phyloP scores from a whole-genome alignment of 2,329 filamentous ascomycete genomes.

The Trichoderma koningiopsis region DNA sequence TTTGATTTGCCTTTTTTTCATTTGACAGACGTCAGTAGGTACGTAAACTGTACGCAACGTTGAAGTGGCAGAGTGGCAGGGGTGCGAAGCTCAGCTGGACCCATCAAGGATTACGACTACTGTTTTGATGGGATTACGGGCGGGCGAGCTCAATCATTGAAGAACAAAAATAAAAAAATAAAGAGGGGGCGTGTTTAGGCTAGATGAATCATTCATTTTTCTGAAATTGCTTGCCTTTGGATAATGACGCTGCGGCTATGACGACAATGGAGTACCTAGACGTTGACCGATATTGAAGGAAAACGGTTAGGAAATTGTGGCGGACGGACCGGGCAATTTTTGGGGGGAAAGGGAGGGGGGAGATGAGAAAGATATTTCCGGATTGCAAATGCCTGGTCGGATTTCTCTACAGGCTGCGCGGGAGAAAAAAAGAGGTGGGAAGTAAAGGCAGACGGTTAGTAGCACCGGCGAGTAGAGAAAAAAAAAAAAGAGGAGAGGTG shows the following conservation, averaged over 20 bases:
- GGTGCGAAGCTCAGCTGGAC: not conserved
- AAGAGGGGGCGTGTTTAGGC: not conserved
- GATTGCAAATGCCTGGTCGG: not conserved
- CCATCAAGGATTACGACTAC: not conserved
- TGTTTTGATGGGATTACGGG: not conserved
- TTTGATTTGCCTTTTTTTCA: not conserved
- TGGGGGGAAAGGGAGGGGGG: not conserved
- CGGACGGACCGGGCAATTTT: not conserved
- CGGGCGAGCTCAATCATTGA: not conserved
- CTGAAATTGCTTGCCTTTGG: not conserved
- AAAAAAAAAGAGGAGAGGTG: not conserved
- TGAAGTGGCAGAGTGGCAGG: not conserved
- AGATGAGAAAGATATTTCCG: not conserved
- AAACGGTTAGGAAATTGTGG: constrained; percentile 2
- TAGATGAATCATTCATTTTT: not conserved
- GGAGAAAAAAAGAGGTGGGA: not conserved
- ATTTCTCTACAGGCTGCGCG: no score
- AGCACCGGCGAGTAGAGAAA: no score
- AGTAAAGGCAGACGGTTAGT: not conserved
- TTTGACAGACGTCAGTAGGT: not conserved
- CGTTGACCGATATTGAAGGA: constrained; percentile 4
- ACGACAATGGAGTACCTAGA: not conserved
- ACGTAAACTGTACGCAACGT: no score
- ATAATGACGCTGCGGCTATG: not conserved
- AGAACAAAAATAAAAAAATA: not conserved